Percentiles rank a stretch among this genome's conserved stretches.
phyloP scores from a whole-genome alignment of 768 basidiomycete genomes.

The Arthromyces matolae region DNA sequence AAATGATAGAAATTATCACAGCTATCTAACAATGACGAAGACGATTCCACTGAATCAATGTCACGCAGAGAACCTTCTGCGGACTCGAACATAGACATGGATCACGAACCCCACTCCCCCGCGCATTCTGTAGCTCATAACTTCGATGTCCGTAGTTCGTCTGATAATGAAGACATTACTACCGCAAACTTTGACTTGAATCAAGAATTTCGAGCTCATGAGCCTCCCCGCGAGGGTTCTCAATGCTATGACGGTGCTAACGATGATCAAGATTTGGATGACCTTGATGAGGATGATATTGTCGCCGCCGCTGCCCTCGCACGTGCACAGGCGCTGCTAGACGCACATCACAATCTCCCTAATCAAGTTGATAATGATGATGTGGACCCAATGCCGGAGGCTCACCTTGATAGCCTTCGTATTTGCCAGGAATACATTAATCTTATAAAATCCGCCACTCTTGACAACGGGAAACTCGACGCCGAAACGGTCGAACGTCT shows the following conservation, averaged over 20 bases:
- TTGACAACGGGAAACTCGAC: constrained; percentile 10
- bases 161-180: background rate
- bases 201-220: no score
- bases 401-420: background rate
- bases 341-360: background rate
- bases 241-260: background rate
- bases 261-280: background rate
- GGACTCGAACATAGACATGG: background rate
- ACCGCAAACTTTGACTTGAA: no score
- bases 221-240: no score
- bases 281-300: background rate
- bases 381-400: background rate
- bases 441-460: constrained; percentile 8
- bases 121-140: background rate
- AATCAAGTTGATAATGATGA: background rate
- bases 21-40: no score
- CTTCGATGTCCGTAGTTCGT: background rate
- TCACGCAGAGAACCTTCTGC: background rate
- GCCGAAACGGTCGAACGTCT: background rate
- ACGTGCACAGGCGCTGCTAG: background rate
- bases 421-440: constrained; percentile 11
- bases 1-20: background rate
- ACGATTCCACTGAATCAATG: no score
- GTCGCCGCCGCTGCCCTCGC: background rate
- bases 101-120: background rate